Percentiles rank a stretch among this genome's conserved stretches.
Conservation (phyloP, 2,329 filamentous ascomycete species). For the Curvularia eragrostidis region DNA sequence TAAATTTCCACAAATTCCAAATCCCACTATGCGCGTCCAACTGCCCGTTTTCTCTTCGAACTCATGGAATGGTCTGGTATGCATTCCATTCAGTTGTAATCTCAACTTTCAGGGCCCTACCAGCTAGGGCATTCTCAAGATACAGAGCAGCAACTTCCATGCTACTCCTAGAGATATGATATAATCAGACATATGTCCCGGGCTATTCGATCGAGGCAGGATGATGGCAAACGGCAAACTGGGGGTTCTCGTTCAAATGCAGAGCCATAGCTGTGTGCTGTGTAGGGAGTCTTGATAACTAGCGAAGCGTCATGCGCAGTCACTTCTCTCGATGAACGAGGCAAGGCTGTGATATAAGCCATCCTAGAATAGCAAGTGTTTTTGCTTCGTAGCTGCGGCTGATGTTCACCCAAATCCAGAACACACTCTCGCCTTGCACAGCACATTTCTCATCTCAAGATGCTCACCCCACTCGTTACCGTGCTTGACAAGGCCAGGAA, state of each 20-base stretch:
- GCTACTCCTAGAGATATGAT: neutral
- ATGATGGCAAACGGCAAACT: neutral
- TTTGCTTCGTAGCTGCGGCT: constrained; percentile 4
- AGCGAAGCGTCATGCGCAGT: neutral
- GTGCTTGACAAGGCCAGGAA: constrained; percentile 42
- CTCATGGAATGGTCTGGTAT: neutral
- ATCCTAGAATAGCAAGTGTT: neutral
- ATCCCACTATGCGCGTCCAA: neutral
- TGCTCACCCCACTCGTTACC: constrained; percentile 39
- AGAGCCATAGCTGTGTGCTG: neutral
- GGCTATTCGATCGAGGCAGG: neutral
- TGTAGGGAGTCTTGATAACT: neutral
- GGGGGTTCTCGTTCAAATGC: neutral
- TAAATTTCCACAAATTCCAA: neutral
- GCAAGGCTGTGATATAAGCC: no score
- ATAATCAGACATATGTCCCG: neutral
- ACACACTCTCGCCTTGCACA: constrained; percentile 44
- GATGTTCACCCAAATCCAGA: constrained; percentile 20
- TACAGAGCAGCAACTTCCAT: neutral
- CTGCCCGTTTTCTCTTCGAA: neutral
- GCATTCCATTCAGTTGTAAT: neutral
- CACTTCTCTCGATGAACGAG: neutral
- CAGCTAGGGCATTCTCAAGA: neutral
- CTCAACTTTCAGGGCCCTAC: neutral
- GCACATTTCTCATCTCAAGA: constrained; percentile 33